phyloP scores from a whole-genome alignment of 2,329 filamentous ascomycete genomes.

The Fusarium anthophilum region DNA sequence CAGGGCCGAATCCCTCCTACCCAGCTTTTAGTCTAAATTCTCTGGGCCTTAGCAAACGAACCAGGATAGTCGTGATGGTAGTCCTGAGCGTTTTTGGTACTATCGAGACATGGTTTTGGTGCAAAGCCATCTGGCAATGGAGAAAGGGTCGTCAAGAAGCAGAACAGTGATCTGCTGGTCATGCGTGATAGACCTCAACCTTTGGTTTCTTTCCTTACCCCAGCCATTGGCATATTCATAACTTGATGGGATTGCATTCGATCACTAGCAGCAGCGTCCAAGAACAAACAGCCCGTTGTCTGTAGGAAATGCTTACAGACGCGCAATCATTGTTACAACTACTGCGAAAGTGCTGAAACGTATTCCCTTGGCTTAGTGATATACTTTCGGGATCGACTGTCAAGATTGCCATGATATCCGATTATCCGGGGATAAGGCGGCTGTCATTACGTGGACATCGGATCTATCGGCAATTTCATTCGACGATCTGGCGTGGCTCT shows the following conservation, averaged over 20 bases:
- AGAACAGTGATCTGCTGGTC: neutral
- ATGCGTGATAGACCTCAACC: neutral
- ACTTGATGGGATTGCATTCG: neutral
- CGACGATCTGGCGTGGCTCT: neutral
- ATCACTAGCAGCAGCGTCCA: neutral
- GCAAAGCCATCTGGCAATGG: conserved; percentile 44
- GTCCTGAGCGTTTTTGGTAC: conserved; percentile 45
- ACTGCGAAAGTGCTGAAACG: neutral
- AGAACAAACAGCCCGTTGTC: too few relatives aligned
- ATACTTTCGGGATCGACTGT: neutral
- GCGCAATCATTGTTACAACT: too few relatives aligned
- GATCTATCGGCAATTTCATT: neutral
- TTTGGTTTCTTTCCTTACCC: neutral
- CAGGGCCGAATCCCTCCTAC: conserved; percentile 17
- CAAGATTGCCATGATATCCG: neutral
- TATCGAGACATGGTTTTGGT: conserved; percentile 47
- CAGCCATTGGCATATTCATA: neutral
- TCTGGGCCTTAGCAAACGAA: conserved; percentile 43
- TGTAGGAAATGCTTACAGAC: neutral
- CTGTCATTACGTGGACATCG: neutral
- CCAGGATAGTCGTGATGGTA: conserved; percentile 38
- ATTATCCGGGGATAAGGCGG: neutral
- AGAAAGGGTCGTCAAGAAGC: conserved; percentile 23
- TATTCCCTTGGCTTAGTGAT: neutral
- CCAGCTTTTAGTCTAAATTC: conserved; percentile 41